Evolutionary conservation across 495 filamentous ascomycete genomes (phyloP).

Genomic region (Chaetomidium leptoderma): DNA sequence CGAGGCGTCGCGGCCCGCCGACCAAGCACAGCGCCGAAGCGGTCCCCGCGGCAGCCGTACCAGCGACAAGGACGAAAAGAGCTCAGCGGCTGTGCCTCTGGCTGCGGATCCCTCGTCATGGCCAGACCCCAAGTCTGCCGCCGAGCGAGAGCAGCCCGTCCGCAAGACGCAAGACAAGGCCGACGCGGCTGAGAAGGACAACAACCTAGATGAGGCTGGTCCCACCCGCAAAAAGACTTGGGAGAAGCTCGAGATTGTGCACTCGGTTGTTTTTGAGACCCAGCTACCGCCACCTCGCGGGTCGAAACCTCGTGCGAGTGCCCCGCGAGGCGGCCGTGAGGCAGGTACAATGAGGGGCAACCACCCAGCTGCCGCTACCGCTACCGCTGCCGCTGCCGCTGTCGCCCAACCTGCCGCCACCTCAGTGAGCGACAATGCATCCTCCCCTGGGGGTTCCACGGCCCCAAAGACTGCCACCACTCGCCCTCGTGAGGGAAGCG

Average conservation of each 20-base stretch:
- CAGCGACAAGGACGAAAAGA: constrained; percentile 49
- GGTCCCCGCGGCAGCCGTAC: constrained; percentile 46
- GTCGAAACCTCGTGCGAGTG: constrained; percentile 56
- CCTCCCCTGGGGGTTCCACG: constrained; percentile 11
- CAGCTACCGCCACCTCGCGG: constrained; percentile 57
- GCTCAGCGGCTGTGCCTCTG: constrained; percentile 43
- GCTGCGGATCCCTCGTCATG: constrained; percentile 69
- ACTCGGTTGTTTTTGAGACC: constrained; percentile 77
- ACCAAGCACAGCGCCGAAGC: constrained; percentile 38
- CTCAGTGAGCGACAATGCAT: constrained; percentile 21
- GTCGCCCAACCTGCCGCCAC: constrained; percentile 6
- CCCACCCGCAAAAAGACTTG: constrained; percentile 65
- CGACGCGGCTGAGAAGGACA: constrained; percentile 61
- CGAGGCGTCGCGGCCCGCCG: constrained; percentile 47
- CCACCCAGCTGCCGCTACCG: constrained; percentile 14
- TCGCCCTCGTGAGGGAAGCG: constrained; percentile 26
- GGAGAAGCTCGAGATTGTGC: constrained; percentile 68
- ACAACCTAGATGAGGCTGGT: constrained; percentile 58
- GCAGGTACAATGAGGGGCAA: constrained; percentile 26
- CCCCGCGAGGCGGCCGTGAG: constrained; percentile 49
- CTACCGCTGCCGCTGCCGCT: constrained; percentile 7
- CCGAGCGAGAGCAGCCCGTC: constrained; percentile 56
- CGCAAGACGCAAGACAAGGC: constrained; percentile 45
- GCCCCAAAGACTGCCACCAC: constrained; percentile 16
- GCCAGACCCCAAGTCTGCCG: constrained; percentile 83